Percentiles rank a stretch among this genome's conserved stretches.
phyloP scores from a whole-genome alignment of 768 basidiomycete species.

The Leccinum uliginosum region DNA sequence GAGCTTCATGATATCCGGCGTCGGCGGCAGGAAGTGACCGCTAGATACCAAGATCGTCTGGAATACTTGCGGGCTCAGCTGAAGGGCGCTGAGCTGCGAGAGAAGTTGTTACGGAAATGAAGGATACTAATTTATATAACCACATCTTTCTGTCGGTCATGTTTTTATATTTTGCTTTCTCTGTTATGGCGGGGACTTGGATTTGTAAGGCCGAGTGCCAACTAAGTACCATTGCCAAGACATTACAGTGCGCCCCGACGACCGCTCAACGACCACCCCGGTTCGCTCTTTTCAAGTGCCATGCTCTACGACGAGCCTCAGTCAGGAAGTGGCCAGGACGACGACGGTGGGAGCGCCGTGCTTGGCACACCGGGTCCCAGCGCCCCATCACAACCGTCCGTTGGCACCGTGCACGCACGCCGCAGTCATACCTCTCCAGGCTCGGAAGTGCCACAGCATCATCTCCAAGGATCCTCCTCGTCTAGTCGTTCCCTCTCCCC shows the following conservation, averaged over 20 bases:
- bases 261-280: background rate
- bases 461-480: slow-evolving; percentile 55
- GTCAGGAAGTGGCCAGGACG: slow-evolving; percentile 20
- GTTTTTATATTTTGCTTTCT: slow-evolving; percentile 16
- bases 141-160: slow-evolving; percentile 7
- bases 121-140: background rate
- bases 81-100: slow-evolving; percentile 79
- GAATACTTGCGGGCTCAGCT: slow-evolving; percentile 79
- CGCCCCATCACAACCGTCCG: slow-evolving; percentile 38
- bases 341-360: slow-evolving; percentile 10
- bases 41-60: slow-evolving; percentile 69
- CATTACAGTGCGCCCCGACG: background rate
- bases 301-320: slow-evolving; percentile 17
- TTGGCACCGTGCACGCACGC: slow-evolving; percentile 36
- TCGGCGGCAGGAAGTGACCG: slow-evolving; percentile 65
- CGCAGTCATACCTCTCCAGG: slow-evolving; percentile 49
- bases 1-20: slow-evolving; percentile 69
- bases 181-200: background rate
- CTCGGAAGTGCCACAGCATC: slow-evolving; percentile 55
- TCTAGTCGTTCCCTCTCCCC: slow-evolving; percentile 41
- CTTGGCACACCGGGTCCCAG: slow-evolving; percentile 17
- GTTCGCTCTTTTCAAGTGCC: background rate
- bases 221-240: too few relatives aligned
- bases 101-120: slow-evolving; percentile 68
- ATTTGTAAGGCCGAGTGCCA: too few relatives aligned